Percentiles rank a stretch among this genome's conserved stretches.
phyloP scores from a whole-genome alignment of 805 yeast species.

The Tetrapisispora nanseiensis region DNA sequence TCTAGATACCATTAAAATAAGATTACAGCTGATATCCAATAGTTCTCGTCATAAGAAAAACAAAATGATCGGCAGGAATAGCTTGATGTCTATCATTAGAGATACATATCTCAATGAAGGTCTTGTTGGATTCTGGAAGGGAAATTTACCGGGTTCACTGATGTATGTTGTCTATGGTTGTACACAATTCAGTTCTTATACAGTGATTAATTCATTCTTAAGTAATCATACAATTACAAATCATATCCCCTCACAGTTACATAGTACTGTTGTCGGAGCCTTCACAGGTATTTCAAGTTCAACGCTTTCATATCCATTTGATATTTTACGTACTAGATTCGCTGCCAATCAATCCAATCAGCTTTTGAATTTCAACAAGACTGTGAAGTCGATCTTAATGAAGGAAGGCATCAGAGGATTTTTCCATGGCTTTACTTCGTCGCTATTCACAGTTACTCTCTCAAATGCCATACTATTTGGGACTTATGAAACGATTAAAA shows the following conservation, averaged over 20 bases:
- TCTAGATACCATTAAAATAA: conserved; percentile 27
- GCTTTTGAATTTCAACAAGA: conserved; percentile 13
- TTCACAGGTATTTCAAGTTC: conserved; percentile 73
- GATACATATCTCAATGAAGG: conserved; percentile 57
- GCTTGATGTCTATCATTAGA: conserved; percentile 27
- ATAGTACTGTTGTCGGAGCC: conserved; percentile 54
- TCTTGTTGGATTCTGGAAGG: conserved; percentile 79
- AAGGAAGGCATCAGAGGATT: conserved; percentile 39
- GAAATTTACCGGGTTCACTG: conserved; percentile 83
- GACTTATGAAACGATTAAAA: conserved; percentile 41
- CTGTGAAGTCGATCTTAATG: conserved; percentile 28
- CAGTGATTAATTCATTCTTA: conserved; percentile 40
- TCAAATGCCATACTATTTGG: conserved; percentile 70
- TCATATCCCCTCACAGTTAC: conserved; percentile 20
- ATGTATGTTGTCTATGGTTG: conserved; percentile 83
- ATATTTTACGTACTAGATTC: conserved; percentile 75
- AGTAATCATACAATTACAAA: neutral
- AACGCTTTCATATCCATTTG: conserved; percentile 74
- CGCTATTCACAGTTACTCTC: conserved; percentile 54
- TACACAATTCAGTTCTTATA: conserved; percentile 67
- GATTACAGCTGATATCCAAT: conserved; percentile 18
- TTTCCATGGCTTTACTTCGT: conserved; percentile 40
- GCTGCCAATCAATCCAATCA: conserved; percentile 47
- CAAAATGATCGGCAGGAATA: neutral
- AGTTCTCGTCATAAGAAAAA: conserved; percentile 5